These are phyloP conservation scores for Ophiorrhiza pumila DNA, from an alignment of 257 asterid species.

Conservation along the genomic window DNA sequence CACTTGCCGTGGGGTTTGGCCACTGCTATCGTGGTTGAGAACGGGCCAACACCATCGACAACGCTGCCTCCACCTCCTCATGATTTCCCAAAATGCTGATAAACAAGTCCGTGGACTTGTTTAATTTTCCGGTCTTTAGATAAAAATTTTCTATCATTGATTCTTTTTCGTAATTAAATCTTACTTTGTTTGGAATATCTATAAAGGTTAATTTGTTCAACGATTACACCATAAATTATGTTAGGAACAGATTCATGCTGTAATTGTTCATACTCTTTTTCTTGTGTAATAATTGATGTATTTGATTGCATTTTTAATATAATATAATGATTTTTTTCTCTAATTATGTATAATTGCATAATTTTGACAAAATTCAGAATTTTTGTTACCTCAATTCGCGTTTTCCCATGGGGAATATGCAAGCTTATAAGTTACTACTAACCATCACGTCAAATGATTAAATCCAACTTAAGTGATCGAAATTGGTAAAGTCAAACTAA, in stretches of 20 bases:
- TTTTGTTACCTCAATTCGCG: too few relatives aligned
- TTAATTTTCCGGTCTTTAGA: not conserved
- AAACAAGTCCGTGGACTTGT: not conserved
- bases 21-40: constrained; percentile 55
- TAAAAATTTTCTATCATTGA: not conserved
- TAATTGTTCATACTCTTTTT: not conserved
- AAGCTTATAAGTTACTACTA: too few relatives aligned
- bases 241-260: not conserved
- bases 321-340: too few relatives aligned
- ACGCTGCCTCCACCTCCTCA: constrained; percentile 70
- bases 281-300: not conserved
- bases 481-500: too few relatives aligned
- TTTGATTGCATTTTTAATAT: too few relatives aligned
- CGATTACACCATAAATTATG: not conserved
- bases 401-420: too few relatives aligned
- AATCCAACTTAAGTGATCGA: too few relatives aligned
- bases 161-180: not conserved
- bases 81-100: constrained; percentile 57
- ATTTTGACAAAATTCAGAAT: too few relatives aligned
- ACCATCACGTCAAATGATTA: too few relatives aligned
- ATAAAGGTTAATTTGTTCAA: not conserved
- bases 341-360: too few relatives aligned
- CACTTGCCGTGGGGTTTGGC: constrained; percentile 80
- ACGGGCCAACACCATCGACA: constrained; percentile 58
- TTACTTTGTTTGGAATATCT: not conserved